Percentiles rank a stretch among this genome's conserved stretches.
phyloP scores from a whole-genome alignment of 495 filamentous ascomycete species.

The Penicillium riverlandense region DNA sequence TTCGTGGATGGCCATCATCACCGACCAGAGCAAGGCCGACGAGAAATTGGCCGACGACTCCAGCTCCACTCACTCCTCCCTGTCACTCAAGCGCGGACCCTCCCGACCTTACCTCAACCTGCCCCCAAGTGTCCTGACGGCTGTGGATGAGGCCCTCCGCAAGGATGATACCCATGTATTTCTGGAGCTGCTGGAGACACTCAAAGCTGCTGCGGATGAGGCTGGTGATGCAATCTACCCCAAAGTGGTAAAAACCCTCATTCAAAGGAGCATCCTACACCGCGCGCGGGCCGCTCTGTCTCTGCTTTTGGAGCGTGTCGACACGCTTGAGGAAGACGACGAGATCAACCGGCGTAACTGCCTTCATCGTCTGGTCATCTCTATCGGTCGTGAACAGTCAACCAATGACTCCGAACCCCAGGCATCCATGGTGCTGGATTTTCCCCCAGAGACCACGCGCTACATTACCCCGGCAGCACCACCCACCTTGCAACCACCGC shows the following conservation, averaged over 20 bases:
- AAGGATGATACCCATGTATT: constrained; percentile 62
- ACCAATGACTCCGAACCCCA: constrained; percentile 42
- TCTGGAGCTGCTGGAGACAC: constrained; percentile 48
- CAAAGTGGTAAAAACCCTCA: constrained; percentile 63
- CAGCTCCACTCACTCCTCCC: constrained; percentile 61
- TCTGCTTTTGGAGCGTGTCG: constrained; percentile 58
- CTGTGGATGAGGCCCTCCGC: constrained; percentile 69
- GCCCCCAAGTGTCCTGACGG: constrained; percentile 56
- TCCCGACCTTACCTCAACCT: constrained; percentile 66
- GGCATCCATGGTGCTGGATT: constrained; percentile 39
- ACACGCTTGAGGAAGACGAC: constrained; percentile 71
- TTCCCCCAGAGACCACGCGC: constrained; percentile 45
- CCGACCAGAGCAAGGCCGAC: constrained; percentile 44
- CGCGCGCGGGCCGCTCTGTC: constrained; percentile 60
- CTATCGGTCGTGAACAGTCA: constrained; percentile 73
- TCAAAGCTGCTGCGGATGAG: constrained; percentile 46
- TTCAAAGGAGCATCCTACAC: constrained; percentile 76
- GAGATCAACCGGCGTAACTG: constrained; percentile 93
- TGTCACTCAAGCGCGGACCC: constrained; percentile 62
- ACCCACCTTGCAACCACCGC: constrained; percentile 53
- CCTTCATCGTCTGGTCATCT: constrained; percentile 84
- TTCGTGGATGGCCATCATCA: constrained; percentile 75
- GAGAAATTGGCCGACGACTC: constrained; percentile 62
- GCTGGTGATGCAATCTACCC: constrained; percentile 42
- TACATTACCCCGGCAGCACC: constrained; percentile 73